A percentile compares a stretch with the other conserved stretches of the same genome.
Conservation (phyloP, 768 basidiomycete species). For the Nidula microcarpa region DNA sequence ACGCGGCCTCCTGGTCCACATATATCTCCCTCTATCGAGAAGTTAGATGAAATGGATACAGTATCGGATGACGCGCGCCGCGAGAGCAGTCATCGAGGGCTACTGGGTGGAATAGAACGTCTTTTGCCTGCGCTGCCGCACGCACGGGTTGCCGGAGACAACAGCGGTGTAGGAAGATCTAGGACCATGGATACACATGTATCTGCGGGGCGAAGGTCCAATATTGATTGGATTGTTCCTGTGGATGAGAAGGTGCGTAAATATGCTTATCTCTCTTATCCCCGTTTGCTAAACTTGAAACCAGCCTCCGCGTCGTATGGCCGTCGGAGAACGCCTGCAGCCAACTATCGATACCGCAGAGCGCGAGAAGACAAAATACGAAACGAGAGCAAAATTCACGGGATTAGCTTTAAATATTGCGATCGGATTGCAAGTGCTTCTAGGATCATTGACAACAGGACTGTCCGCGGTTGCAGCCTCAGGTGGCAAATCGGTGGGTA, state of each 20-base stretch:
- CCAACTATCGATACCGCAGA: constrained; percentile 50
- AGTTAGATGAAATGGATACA: constrained; percentile 6
- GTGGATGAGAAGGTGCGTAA: constrained; percentile 22
- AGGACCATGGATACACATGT: constrained; percentile 11
- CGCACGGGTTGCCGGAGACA: neutral
- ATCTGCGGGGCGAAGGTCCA: constrained; percentile 20
- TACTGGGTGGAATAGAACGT: neutral
- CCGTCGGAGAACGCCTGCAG: constrained; percentile 48
- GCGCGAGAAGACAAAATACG: constrained; percentile 42
- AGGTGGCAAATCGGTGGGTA: constrained; percentile 21
- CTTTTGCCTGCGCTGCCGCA: constrained; percentile 1
- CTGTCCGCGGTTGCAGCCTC: constrained; percentile 44
- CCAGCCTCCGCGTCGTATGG: constrained; percentile 8
- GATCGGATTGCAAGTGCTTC: constrained; percentile 58
- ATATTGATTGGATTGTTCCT: constrained; percentile 37
- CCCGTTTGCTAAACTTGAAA: no score
- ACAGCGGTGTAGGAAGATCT: constrained; percentile 1
- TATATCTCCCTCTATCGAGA: constrained; percentile 1
- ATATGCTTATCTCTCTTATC: neutral
- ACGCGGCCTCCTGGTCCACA: neutral
- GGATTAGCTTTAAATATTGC: constrained; percentile 40
- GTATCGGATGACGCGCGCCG: constrained; percentile 1
- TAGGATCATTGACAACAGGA: constrained; percentile 68
- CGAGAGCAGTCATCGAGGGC: constrained; percentile 1
- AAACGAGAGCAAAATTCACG: constrained; percentile 38